These are phyloP conservation scores for Amanita thiersii DNA, from an alignment of 768 basidiomycete species.

Conservation along the genomic window DNA sequence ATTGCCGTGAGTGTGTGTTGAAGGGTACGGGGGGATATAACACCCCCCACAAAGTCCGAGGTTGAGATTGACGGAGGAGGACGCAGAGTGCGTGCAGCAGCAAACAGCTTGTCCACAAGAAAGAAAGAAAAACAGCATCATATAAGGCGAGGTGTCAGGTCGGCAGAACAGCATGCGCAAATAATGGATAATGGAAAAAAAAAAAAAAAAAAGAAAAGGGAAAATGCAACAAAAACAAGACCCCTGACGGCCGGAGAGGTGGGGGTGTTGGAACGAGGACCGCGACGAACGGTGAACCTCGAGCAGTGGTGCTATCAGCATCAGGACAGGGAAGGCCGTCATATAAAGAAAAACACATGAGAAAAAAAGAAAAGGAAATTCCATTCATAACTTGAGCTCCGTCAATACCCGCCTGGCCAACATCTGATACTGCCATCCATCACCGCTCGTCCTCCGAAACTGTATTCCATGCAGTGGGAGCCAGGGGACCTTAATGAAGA, in stretches of 20 bases:
- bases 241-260: background rate
- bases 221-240: background rate
- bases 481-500: constrained; percentile 68
- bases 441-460: constrained; percentile 83
- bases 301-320: no score
- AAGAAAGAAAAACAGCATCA: background rate
- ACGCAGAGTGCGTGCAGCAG: background rate
- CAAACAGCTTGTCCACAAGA: background rate
- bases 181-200: background rate
- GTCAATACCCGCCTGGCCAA: constrained; percentile 82
- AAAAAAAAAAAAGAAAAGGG: background rate
- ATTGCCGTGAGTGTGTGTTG: no score
- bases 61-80: no score
- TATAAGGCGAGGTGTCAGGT: background rate
- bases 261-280: no score
- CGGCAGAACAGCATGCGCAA: background rate
- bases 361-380: no score
- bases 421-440: constrained; percentile 98
- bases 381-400: constrained; percentile 70
- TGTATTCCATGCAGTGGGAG: constrained; percentile 92
- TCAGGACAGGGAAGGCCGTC: no score
- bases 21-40: no score
- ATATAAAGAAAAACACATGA: no score
- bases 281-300: no score
- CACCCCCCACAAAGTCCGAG: no score